Percentiles rank a stretch among this genome's conserved stretches.
Conservation (phyloP, 139 green algal genomes). For the Auxenochlorella pyrenoidosa region DNA sequence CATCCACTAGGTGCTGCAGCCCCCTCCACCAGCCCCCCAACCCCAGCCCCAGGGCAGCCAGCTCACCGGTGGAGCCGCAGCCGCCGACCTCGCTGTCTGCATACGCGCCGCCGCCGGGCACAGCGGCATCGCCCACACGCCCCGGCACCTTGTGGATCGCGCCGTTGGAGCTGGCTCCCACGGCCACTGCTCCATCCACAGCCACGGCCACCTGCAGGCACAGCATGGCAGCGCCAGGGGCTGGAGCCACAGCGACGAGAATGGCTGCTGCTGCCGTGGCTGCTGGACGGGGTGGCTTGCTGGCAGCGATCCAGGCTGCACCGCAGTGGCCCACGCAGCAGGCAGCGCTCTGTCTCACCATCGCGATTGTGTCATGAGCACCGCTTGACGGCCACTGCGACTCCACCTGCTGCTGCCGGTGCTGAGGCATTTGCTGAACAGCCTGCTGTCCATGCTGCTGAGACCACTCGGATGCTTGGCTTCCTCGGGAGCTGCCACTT, state of each 20-base stretch:
- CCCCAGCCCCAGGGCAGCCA: background rate
- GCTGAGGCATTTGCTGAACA: background rate
- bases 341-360: constrained; percentile 41
- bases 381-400: background rate
- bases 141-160: constrained; percentile 69
- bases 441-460: constrained; percentile 5
- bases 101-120: constrained; percentile 76
- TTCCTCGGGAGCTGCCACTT: too few species aligned
- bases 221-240: too few species aligned
- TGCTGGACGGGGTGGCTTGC: too few species aligned
- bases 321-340: too few species aligned
- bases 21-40: background rate
- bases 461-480: background rate
- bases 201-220: background rate
- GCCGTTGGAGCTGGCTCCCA: constrained; percentile 69
- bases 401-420: constrained; percentile 1
- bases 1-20: background rate
- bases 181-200: background rate
- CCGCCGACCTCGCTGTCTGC: constrained; percentile 71
- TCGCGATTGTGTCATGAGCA: constrained; percentile 81
- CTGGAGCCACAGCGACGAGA: too few species aligned
- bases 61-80: constrained; percentile 72
- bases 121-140: constrained; percentile 67
- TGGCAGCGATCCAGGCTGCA: too few species aligned
- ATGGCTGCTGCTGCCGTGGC: too few species aligned